Base-by-base conservation (phyloP, 2,329 filamentous ascomycete genomes). In the Aureobasidium melanogenum region DNA sequence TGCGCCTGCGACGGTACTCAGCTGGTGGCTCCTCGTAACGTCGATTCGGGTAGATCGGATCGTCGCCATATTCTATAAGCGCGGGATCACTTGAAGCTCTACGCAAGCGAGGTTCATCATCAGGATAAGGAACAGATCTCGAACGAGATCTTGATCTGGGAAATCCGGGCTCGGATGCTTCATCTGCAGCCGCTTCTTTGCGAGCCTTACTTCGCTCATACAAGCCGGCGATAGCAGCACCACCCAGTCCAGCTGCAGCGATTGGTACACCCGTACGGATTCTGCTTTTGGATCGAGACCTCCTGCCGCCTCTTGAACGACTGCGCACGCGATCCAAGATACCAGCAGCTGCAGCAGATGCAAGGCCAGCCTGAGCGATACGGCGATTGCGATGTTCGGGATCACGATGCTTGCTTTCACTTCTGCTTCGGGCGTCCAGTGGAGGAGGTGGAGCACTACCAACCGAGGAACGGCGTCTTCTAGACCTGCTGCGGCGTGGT, bases 161-260 rank as follows among this genome's bases (percentile, higher is more conserved):
- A 47, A 66, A 60, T 28, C 64, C 67, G 66, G 75, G 67, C 69
- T 70, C 68, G 41, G 70, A 69, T 56, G 74, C 68, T 44, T 71
- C 68, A 52, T 76, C 71, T 63, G 78, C 76, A 68, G 79, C 80
- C 19, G 75, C 77, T 61, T 82, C 80, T 67, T 83, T 83, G 69
- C 82, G 83, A 43, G 78, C 81, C 71, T 85, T 84, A 63, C 80
- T 81, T 67, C 80, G 84, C 71, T 87, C 84, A 67, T 86, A 87
- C 17, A 87, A 70, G 26, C 82, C 82, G 62, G 84, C 82, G 34
- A 84, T 75, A 15, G 83, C 84, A 43, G 84, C 84, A 65, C 82
- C 83, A 48, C 82, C 81, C 15, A 85, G 72, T 52, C 84, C 84
- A 57, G 83, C 82, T 43, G 82, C 84, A 66, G 82, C 79, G 59